Evolutionary conservation across 2,329 filamentous ascomycete species (phyloP), one percentile per base, ranked within the genome.

Genomic region (Dactylella cylindrospora): DNA sequence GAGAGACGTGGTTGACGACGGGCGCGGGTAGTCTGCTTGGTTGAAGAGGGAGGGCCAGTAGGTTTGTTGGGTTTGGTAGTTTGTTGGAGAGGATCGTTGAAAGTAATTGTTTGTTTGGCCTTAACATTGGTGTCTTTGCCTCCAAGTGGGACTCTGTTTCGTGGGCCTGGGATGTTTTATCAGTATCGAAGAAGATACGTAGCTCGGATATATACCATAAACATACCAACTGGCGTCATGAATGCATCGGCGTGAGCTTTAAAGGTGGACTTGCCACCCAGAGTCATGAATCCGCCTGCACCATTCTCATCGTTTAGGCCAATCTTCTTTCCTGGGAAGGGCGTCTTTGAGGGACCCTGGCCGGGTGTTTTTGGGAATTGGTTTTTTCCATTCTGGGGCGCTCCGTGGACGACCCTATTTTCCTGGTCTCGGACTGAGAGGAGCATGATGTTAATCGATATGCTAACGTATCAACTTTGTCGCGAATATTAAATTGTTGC

Each of bases 101-200:
- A 49, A 3, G n/a, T 23, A 29, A 61, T 41, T 8, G 22, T 53
- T 1, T 46, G 36, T 70, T 78, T 82, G 60, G 84, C 80, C 76
- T 95, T 97, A 49, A 88, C 89, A 73, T 98, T 98, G 46, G 93
- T 97, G 1, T 91, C 97, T 74, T 98, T 98, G 78, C 88, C 85
- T 26, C 91, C 91, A 40, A 98, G 76, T 9, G 89, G 87, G 29
- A 90, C 90, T 69, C 91, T 84, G 60, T 78, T 84, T 59, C 83
- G 82, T 44, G 84, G 79, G 52, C 79, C 83, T 84, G 13, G 7
- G 19, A 33, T n/a, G 36, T n/a, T n/a, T 10, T 20, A 44, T 9
- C 25, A 28, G 38, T n/a, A 28, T 7, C 3, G 31, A 9, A 23
- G 10, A 17, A 22, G 32, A 23, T 38, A 20, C 15, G 32, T 52